Conservation (phyloP, 2,329 filamentous ascomycete species). For the Fusarium redolens region DNA sequence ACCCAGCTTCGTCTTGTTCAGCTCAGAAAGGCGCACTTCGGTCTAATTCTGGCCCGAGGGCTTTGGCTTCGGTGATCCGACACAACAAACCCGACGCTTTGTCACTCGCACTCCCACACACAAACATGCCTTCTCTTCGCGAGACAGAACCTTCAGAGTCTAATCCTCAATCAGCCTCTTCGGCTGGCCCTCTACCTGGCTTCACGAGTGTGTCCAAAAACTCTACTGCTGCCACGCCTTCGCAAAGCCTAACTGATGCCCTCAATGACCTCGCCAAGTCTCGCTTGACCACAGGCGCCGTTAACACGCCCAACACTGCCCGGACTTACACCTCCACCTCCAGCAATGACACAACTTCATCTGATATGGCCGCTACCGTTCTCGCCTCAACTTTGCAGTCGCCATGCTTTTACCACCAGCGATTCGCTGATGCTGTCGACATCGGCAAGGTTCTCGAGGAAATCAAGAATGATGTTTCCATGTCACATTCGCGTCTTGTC, state of each 20-base stretch:
- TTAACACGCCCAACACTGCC: slow-evolving; percentile 40
- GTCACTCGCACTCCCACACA: slow-evolving; percentile 56
- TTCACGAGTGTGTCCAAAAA: slow-evolving; percentile 12
- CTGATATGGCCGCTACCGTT: slow-evolving; percentile 27
- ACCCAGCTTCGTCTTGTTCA: slow-evolving; percentile 43
- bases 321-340: slow-evolving; percentile 25
- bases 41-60: slow-evolving; percentile 77
- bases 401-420: slow-evolving; percentile 97
- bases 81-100: slow-evolving; percentile 72
- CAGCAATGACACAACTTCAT: slow-evolving; percentile 23
- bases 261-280: slow-evolving; percentile 64
- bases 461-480: slow-evolving; percentile 86
- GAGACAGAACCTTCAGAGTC: slow-evolving; percentile 51
- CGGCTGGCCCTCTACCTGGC: slow-evolving; percentile 12
- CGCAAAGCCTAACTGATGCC: slow-evolving; percentile 73
- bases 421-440: slow-evolving; percentile 96
- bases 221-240: slow-evolving; percentile 57
- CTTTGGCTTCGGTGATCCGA: slow-evolving; percentile 74
- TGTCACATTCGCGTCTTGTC: slow-evolving; percentile 93
- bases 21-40: slow-evolving; percentile 12
- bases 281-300: slow-evolving; percentile 47
- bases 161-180: slow-evolving; percentile 10
- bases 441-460: slow-evolving; percentile 95
- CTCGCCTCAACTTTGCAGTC: slow-evolving; percentile 73
- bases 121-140: slow-evolving; percentile 65